phyloP scores from a whole-genome alignment of 768 basidiomycete species.

The Hypholoma sublateritium region DNA sequence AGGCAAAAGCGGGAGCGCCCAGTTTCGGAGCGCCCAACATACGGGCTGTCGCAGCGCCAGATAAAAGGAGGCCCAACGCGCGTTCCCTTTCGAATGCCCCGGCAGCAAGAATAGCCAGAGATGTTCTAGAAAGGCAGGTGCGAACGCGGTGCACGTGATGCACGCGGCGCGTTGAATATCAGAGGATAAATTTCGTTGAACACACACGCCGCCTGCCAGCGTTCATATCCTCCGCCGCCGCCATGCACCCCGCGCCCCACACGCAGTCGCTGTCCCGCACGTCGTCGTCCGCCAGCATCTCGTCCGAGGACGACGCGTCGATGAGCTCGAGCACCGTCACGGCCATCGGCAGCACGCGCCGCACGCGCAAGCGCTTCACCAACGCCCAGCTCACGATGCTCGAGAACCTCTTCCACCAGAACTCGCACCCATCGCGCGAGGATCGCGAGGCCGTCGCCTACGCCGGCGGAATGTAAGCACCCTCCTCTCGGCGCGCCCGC shows the following conservation, averaged over 20 bases:
- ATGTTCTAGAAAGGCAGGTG: neutral
- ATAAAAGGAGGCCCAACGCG: too few relatives aligned
- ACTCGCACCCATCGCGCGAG: slow-evolving; percentile 73
- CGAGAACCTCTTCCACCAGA: slow-evolving; percentile 70
- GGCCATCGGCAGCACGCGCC: slow-evolving; percentile 38
- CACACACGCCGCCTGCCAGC: too few relatives aligned
- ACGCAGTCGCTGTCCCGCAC: slow-evolving; percentile 45
- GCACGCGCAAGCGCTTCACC: slow-evolving; percentile 72
- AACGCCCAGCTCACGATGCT: slow-evolving; percentile 69
- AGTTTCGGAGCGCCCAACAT: too few relatives aligned
- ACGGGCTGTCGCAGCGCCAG: too few relatives aligned
- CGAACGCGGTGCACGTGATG: slow-evolving; percentile 20
- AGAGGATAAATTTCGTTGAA: slow-evolving; percentile 20
- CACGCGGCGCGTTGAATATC: slow-evolving; percentile 17
- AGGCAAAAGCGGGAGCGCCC: too few relatives aligned
- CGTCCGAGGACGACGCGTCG: slow-evolving; percentile 39
- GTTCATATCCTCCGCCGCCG: slow-evolving; percentile 19
- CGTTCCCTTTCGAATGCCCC: neutral
- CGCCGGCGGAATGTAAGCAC: slow-evolving; percentile 62
- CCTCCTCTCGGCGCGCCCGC: slow-evolving; percentile 4
- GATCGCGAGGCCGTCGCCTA: slow-evolving; percentile 65
- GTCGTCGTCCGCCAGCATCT: slow-evolving; percentile 55
- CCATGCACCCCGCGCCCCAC: slow-evolving; percentile 11
- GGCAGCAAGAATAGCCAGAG: neutral
- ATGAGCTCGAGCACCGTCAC: slow-evolving; percentile 34